Evolutionary conservation across 768 basidiomycete species (phyloP).

Genomic region (Hydnomerulius pinastri): DNA sequence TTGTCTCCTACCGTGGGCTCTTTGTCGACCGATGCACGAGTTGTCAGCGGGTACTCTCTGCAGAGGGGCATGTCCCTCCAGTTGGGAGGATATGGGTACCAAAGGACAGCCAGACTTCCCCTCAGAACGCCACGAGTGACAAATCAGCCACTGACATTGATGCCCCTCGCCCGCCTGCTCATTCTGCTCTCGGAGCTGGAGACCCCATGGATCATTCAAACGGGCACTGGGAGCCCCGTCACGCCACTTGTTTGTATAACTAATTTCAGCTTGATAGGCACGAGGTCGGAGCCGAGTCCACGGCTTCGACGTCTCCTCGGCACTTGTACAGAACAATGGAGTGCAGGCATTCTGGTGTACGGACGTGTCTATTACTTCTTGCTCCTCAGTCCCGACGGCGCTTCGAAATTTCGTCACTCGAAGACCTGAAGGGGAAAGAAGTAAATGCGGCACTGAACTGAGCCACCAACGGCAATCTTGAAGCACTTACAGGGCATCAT

Average conservation of each 20-base stretch:
- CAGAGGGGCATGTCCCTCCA: constrained; percentile 72
- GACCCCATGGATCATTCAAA: constrained; percentile 20
- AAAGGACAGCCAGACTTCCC: constrained; percentile 9
- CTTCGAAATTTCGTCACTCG: no score
- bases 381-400: no score
- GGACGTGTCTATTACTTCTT: background rate
- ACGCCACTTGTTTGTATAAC: constrained; percentile 44
- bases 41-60: constrained; percentile 67
- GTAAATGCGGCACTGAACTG: no score
- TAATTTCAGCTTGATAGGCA: constrained; percentile 8
- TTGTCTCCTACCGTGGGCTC: constrained; percentile 58
- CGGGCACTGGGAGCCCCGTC: constrained; percentile 52
- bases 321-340: background rate
- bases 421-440: no score
- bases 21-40: constrained; percentile 61
- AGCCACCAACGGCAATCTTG: no score
- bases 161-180: background rate
- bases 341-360: constrained; percentile 3
- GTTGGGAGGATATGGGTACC: constrained; percentile 60
- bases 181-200: background rate
- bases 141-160: background rate
- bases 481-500: no score
- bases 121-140: background rate
- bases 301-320: background rate
- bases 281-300: background rate